Evolutionary conservation across 305 asterid species (phyloP), one percentile per base, ranked within the genome.

Genomic region (Solanum chacoense): DNA sequence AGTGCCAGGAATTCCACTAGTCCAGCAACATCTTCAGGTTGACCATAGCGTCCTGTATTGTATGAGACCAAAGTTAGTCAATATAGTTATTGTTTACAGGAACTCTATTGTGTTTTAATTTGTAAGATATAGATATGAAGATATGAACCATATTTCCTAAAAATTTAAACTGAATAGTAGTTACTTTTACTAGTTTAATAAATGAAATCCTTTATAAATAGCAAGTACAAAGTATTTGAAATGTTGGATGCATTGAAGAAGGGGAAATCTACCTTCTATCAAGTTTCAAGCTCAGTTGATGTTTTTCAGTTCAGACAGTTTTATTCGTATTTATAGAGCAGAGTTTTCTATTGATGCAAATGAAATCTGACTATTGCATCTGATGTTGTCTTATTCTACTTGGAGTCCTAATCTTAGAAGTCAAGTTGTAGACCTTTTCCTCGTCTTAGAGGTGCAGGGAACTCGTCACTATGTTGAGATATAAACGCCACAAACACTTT

Each of bases 21-120:
- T 85, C 97, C 98, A 86, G 97, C 98, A 86, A 95, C 96, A 90
- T 95, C 98, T 90, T 95, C 98, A 7, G 98, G 96, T 89, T 90
- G 93, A 37, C 97, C 98, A 40, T 94, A 95, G 89, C 98, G 90
- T 85, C 96, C 98, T 95, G 92, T 22, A 90, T 89, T 84, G 74
- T 32, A 75, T 86, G 40, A 36, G 4, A 67, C 83, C 29, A 86
- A 71, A 24, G 77, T 86, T 10, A 10, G 88, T 28, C 80, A 71
- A 45, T 37, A 11, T 28, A 31, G 71, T 29, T 18, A 18, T 2
- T 16, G 37, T 72, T 28, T 26, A 40, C 7, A 40, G 12, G 31
- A 37, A 29, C 12, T 71, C 38, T 36, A 18, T 14, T 50, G 42
- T 50, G 31, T 42, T 20, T 32, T 83, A 14, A 50, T 11, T 31